These are phyloP conservation scores for Raffaelea albimanens DNA, from an alignment of 2,329 filamentous ascomycete species.

Conservation along the genomic window DNA sequence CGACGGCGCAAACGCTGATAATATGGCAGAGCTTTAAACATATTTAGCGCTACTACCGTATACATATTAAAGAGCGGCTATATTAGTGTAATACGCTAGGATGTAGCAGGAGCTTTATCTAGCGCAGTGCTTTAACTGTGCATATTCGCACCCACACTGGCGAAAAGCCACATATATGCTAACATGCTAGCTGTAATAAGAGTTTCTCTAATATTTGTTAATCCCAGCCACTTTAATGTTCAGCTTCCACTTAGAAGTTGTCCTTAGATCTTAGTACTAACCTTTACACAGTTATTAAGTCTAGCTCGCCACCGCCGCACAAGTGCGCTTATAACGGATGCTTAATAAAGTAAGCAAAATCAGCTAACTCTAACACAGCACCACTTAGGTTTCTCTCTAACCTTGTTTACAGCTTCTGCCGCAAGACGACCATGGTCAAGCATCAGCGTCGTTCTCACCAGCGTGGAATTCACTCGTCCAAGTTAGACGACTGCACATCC, in stretches of 20 bases:
- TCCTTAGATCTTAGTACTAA: no score
- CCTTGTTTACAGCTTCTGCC: slow-evolving; percentile 48
- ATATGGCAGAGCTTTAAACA: slow-evolving; percentile 61
- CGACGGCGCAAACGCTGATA: no score
- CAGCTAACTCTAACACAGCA: not conserved
- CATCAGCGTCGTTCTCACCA: slow-evolving; percentile 55
- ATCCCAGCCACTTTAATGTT: no score
- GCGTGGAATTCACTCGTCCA: slow-evolving; percentile 45
- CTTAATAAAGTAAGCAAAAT: slow-evolving; percentile 42
- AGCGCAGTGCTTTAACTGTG: slow-evolving; percentile 59
- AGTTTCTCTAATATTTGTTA: slow-evolving; percentile 62
- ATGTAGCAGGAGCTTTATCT: slow-evolving; percentile 63
- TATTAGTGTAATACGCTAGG: slow-evolving; percentile 51
- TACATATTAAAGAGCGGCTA: slow-evolving; percentile 62
- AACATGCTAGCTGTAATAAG: slow-evolving; percentile 56
- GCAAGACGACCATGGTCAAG: slow-evolving; percentile 64
- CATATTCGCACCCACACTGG: slow-evolving; percentile 76
- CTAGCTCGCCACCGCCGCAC: slow-evolving; percentile 54
- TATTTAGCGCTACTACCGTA: slow-evolving; percentile 59
- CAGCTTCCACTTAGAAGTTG: no score
- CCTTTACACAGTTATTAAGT: slow-evolving; percentile 59
- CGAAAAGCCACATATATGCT: slow-evolving; percentile 63
- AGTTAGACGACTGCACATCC: slow-evolving; percentile 45
- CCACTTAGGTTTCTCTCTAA: not conserved
- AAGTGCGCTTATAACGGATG: slow-evolving; percentile 53